Evolutionary conservation across 2,329 filamentous ascomycete species (phyloP).

Genomic region (Cladosporium oxysporum): DNA sequence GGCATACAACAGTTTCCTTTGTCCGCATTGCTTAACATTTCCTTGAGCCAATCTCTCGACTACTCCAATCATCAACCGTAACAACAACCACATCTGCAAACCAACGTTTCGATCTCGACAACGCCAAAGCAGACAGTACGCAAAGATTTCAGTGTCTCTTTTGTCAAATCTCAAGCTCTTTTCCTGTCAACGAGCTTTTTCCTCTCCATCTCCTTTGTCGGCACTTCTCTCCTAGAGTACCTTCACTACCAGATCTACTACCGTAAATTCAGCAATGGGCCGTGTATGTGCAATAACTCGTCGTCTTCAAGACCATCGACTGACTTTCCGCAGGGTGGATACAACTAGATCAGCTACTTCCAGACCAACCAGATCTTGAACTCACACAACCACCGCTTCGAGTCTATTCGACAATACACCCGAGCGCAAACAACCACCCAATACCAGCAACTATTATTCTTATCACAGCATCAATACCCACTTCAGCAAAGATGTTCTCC

Average conservation of each 20-base stretch:
- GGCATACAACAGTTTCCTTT: constrained; percentile 20
- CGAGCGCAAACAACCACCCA: constrained; percentile 20
- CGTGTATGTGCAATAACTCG: constrained; percentile 16
- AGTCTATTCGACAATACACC: constrained; percentile 8
- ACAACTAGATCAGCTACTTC: constrained; percentile 23
- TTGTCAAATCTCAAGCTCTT: constrained; percentile 15
- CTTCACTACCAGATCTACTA: constrained; percentile 2
- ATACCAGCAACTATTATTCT: constrained; percentile 20
- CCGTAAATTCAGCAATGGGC: constrained; percentile 13
- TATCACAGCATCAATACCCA: constrained; percentile 13
- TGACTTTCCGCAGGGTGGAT: constrained; percentile 17
- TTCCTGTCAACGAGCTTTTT: constrained; percentile 3
- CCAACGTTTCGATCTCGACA: constrained; percentile 10
- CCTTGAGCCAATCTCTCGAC: constrained; percentile 11
- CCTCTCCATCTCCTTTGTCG: constrained; percentile 4
- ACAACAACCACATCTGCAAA: constrained; percentile 4
- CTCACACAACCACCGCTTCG: not conserved
- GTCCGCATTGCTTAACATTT: constrained; percentile 17
- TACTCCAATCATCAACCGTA: constrained; percentile 20
- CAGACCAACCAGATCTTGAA: not conserved
- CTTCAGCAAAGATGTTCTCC: not conserved
- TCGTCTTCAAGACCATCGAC: not conserved
- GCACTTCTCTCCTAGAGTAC: not conserved
- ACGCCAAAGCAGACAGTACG: constrained; percentile 10
- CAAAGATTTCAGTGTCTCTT: constrained; percentile 21